Evolutionary conservation across 257 asterid genomes (phyloP), one percentile per base, ranked within the genome.

Genomic region (Plectranthus barbatus): DNA sequence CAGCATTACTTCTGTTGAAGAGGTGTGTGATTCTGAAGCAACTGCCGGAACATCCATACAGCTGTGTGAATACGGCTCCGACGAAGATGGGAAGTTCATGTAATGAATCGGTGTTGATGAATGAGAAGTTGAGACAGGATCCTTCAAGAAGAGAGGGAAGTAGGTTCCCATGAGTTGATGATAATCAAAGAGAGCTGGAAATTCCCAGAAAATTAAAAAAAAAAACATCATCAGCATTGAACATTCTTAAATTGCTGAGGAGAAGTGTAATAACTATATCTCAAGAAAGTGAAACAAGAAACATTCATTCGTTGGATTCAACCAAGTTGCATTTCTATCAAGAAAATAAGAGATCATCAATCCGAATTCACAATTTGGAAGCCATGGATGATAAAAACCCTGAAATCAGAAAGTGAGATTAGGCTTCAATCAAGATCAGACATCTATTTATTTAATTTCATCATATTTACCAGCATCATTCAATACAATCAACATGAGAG

Each of bases 11-110:
- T 76, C 88, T 49, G 72, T 79, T 5, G 75, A 82, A 2, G 87
- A 67, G 26, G 77, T 14, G 66, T 65, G 81, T 7, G 93, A 66
- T 31, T 66, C 76, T 0, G 91, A 73, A 24, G 64, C 49, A 9
- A 64, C 51, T 0, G 79, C 75, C 31, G 74, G 72, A 39, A 72
- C 54, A 26, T 76, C 75, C 49, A 71, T 48, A 48, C 76, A 59
- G 69, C 44, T 64, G 72, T 61, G 57, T 76, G 91, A 64, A 58
- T 74, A 81, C 33, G 78, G 46, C 36, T 79, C 82, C 0, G 91
- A 81, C 1, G 90, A 64, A 24, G 96, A 74, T 6, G 87, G 57
- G 78, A 80, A 85, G 20, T 80, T 82, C 88, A 81, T 81, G 41
- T 80, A 84, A 77, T 72, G 76, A 69, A 75, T 52, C 5, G 80